phyloP scores from a whole-genome alignment of 148 eudicot genomes.

The Fagopyrum esculentum region DNA sequence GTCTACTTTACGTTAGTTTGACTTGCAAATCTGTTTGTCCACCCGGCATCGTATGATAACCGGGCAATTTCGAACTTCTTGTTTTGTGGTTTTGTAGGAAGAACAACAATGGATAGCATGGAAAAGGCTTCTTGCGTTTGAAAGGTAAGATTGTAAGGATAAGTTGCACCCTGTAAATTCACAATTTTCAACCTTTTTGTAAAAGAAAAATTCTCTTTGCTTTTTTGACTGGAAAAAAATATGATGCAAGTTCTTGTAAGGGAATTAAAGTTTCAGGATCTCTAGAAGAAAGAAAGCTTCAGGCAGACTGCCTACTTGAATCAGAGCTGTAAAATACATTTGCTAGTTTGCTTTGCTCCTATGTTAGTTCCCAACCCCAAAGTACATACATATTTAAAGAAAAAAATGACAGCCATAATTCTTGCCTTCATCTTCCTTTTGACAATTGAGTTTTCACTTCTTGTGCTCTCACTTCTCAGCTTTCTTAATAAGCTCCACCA shows the following conservation, averaged over 20 bases:
- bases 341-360: neutral
- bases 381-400: neutral
- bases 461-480: neutral
- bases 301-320: neutral
- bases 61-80: neutral
- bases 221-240: neutral
- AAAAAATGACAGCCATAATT: neutral
- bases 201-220: neutral
- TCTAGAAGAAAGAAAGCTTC: neutral
- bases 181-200: neutral
- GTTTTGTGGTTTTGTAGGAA: slow-evolving; percentile 38
- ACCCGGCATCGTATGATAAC: neutral
- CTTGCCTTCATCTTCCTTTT: neutral
- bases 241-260: neutral
- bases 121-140: slow-evolving; percentile 80
- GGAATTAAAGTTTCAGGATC: neutral
- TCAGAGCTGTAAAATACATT: neutral
- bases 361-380: neutral
- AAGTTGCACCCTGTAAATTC: neutral
- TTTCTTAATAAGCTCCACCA: neutral
- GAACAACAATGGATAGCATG: slow-evolving; percentile 93
- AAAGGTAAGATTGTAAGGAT: slow-evolving; percentile 49
- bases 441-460: neutral
- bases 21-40: neutral
- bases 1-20: neutral